phyloP scores from a whole-genome alignment of 2,329 filamentous ascomycete species.

The Talaromyces sp. region DNA sequence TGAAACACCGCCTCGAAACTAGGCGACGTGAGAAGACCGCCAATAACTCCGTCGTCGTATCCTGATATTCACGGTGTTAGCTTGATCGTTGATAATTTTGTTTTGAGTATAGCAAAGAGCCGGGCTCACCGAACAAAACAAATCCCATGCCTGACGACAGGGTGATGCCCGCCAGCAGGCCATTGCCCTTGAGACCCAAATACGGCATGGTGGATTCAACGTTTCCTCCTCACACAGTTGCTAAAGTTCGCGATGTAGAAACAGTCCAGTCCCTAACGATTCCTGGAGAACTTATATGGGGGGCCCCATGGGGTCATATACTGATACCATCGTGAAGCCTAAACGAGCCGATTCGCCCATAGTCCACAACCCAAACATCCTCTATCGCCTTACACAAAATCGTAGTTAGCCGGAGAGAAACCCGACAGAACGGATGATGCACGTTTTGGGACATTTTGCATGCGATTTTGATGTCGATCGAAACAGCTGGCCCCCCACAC shows the following conservation, averaged over 20 bases:
- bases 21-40: conserved; percentile 17
- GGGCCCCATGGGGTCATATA: neutral
- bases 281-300: neutral
- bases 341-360: neutral
- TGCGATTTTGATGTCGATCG: neutral
- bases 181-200: conserved; percentile 20
- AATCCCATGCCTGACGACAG: conserved; percentile 31
- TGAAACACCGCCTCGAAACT: conserved; percentile 16
- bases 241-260: neutral
- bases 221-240: neutral
- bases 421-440: neutral
- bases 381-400: neutral
- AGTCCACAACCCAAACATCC: neutral
- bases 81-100: neutral
- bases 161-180: conserved; percentile 37
- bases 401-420: neutral
- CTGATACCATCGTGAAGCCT: neutral
- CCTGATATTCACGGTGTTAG: conserved; percentile 8
- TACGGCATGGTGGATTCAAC: conserved; percentile 21
- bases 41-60: conserved; percentile 21
- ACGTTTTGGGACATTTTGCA: neutral
- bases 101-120: neutral
- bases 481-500: neutral
- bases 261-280: neutral
- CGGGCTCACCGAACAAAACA: conserved; percentile 14